Percentiles rank a stretch among this genome's conserved stretches.
These are phyloP conservation scores for Thermothelomyces thermophilus DNA, from an alignment of 2,329 filamentous ascomycete genomes.

Conservation along the genomic window DNA sequence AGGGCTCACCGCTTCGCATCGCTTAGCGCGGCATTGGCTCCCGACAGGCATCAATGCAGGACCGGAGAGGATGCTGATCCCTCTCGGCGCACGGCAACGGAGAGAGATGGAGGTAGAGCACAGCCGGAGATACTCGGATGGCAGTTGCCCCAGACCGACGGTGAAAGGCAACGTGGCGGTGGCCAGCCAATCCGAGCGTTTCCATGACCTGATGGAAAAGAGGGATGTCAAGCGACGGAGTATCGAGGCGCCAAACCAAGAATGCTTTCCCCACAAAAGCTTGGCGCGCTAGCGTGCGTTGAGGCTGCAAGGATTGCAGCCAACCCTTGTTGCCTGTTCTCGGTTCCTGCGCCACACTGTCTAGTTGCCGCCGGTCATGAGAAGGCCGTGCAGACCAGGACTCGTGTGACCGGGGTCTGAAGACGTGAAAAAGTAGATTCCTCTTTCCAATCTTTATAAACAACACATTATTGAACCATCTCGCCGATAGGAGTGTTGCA, in stretches of 20 bases:
- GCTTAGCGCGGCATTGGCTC: neutral
- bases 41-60: neutral
- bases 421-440: neutral
- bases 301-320: neutral
- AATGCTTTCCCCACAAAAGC: constrained; percentile 9
- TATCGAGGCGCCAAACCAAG: constrained; percentile 4
- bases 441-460: neutral
- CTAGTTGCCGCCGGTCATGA: neutral
- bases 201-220: constrained; percentile 14
- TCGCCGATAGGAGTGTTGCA: too few species aligned
- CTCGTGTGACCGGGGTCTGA: neutral
- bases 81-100: neutral
- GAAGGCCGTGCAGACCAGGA: neutral
- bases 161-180: constrained; percentile 7
- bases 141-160: constrained; percentile 8
- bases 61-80: neutral
- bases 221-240: neutral
- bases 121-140: neutral
- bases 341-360: neutral
- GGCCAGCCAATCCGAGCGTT: constrained; percentile 13
- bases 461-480: neutral
- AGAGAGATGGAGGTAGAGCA: neutral
- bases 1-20: too few species aligned
- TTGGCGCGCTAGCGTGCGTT: constrained; percentile 1
- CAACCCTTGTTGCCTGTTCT: too few species aligned